These are phyloP conservation scores for Macrolepiota albuminosa DNA, from an alignment of 768 basidiomycete genomes.

Conservation along the genomic window DNA sequence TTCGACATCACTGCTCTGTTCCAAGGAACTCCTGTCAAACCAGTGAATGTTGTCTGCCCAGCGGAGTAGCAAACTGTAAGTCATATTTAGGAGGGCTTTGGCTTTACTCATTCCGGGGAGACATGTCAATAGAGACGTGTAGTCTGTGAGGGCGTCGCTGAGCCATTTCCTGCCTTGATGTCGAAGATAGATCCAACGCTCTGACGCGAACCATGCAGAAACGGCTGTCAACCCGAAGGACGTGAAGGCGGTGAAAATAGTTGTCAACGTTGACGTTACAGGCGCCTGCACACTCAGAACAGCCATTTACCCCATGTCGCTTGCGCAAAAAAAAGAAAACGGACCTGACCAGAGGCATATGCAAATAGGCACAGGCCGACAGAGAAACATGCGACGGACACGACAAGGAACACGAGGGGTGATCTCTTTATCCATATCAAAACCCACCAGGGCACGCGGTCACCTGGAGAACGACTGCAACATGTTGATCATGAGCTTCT, in stretches of 20 bases:
- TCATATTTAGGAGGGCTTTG: constrained; percentile 10
- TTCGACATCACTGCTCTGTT: constrained; percentile 23
- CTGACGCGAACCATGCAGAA: constrained; percentile 69
- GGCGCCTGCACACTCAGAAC: constrained; percentile 33
- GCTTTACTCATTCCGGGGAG: constrained; percentile 23
- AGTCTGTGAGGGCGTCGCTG: constrained; percentile 51
- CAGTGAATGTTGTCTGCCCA: constrained; percentile 16
- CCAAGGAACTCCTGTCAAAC: constrained; percentile 20
- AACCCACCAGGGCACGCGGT: constrained; percentile 80
- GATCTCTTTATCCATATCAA: constrained; percentile 85
- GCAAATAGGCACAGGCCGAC: constrained; percentile 73
- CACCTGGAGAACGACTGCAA: constrained; percentile 63
- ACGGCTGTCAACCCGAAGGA: constrained; percentile 69
- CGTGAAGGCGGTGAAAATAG: constrained; percentile 71
- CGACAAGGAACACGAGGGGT: constrained; percentile 76
- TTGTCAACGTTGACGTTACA: constrained; percentile 66
- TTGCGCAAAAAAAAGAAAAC: constrained; percentile 10
- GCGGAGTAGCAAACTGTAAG: constrained; percentile 14
- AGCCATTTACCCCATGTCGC: not conserved
- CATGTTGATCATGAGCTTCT: constrained; percentile 6
- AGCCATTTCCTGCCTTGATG: constrained; percentile 71
- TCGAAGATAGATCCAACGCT: constrained; percentile 58
- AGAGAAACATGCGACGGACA: constrained; percentile 81
- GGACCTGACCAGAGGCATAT: constrained; percentile 67
- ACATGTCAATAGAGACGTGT: constrained; percentile 29